These are phyloP conservation scores for Aspergillus sp. DNA, from an alignment of 2,329 filamentous ascomycete species.

Conservation along the genomic window DNA sequence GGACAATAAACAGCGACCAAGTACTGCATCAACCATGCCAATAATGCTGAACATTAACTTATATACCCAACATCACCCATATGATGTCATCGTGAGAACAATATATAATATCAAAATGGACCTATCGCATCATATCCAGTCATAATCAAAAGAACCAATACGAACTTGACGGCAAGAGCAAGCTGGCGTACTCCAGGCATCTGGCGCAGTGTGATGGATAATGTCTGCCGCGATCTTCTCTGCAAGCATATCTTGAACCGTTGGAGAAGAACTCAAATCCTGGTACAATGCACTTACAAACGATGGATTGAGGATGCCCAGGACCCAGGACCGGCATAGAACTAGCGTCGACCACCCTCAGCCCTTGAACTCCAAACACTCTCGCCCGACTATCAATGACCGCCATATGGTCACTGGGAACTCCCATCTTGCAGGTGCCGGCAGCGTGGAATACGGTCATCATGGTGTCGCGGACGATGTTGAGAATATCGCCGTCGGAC, in stretches of 20 bases:
- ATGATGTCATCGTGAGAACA: neutral
- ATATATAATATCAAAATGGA: neutral
- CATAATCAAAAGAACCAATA: neutral
- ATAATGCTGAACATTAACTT: neutral
- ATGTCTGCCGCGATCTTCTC: conserved; percentile 44
- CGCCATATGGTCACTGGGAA: conserved; percentile 24
- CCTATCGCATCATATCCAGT: neutral
- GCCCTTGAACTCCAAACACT: conserved; percentile 30
- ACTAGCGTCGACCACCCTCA: conserved; percentile 40
- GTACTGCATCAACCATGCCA: neutral
- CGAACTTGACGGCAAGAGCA: neutral
- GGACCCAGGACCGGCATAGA: conserved; percentile 39
- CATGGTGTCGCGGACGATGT: conserved; percentile 30
- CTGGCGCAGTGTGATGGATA: neutral
- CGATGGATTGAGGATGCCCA: conserved; percentile 43
- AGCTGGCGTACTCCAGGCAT: neutral
- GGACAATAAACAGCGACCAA: neutral
- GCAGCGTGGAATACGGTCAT: conserved; percentile 31
- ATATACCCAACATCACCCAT: neutral
- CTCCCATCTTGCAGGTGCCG: conserved; percentile 36
- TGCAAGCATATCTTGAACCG: conserved; percentile 37
- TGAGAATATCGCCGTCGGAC: conserved; percentile 47
- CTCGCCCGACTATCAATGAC: conserved; percentile 33
- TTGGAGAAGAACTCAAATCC: neutral
- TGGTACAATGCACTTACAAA: conserved; percentile 31